Percentiles rank a stretch among this genome's conserved stretches.
phyloP scores from a whole-genome alignment of 2,329 filamentous ascomycete genomes.

The Trichoderma sp. region DNA sequence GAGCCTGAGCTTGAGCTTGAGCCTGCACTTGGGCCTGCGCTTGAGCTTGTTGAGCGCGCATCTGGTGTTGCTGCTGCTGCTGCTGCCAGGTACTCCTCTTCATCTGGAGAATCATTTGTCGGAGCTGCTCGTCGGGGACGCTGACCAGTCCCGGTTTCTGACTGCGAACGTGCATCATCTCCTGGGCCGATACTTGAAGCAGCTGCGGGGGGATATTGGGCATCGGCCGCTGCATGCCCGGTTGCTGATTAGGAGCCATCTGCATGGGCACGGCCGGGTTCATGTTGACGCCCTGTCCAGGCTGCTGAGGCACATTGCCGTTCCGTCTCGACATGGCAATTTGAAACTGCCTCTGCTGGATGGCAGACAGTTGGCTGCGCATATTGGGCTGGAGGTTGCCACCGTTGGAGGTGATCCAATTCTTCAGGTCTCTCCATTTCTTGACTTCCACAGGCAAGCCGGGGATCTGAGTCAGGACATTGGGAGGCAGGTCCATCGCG shows the following conservation, averaged over 20 bases:
- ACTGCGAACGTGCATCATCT: constrained; percentile 40
- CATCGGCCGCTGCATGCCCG: constrained; percentile 35
- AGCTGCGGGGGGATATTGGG: constrained; percentile 36
- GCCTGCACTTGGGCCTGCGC: constrained; percentile 37
- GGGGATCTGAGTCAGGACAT: constrained; percentile 39
- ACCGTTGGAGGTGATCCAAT: constrained; percentile 46
- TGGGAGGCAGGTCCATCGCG: constrained; percentile 50
- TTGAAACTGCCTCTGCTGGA: constrained; percentile 48
- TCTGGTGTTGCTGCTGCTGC: constrained; percentile 40
- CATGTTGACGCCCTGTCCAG: constrained; percentile 38
- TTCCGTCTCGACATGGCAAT: constrained; percentile 39
- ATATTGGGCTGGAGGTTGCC: constrained; percentile 39
- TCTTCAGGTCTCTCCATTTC: constrained; percentile 53
- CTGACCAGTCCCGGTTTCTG: constrained; percentile 35
- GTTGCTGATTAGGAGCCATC: constrained; percentile 38
- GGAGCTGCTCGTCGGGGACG: constrained; percentile 42
- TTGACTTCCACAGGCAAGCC: constrained; percentile 48
- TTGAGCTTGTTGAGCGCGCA: constrained; percentile 40
- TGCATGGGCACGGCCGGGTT: constrained; percentile 33
- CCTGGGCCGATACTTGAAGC: constrained; percentile 41
- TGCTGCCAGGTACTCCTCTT: constrained; percentile 40
- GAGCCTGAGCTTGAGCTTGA: constrained; percentile 38
- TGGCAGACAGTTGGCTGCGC: constrained; percentile 39
- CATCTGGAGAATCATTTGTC: constrained; percentile 39
- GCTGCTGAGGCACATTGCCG: constrained; percentile 36